phyloP scores from a whole-genome alignment of 2,329 filamentous ascomycete species.

The Ophiostoma quercus region DNA sequence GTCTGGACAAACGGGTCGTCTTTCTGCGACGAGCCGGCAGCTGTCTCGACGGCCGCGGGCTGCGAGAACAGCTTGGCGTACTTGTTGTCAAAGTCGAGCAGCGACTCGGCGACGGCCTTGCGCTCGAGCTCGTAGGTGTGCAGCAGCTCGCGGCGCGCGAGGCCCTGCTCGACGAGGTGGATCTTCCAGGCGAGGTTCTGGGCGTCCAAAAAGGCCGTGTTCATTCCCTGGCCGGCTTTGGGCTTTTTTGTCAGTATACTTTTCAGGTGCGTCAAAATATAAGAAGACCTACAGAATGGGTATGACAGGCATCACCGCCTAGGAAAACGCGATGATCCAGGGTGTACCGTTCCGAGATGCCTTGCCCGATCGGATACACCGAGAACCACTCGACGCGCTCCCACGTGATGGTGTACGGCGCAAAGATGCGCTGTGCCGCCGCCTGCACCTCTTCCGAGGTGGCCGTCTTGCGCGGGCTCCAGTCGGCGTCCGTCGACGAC shows the following conservation, averaged over 20 bases:
- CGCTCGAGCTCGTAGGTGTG: constrained; percentile 84
- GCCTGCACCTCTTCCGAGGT: constrained; percentile 59
- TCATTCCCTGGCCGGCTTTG: constrained; percentile 76
- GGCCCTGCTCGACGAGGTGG: constrained; percentile 78
- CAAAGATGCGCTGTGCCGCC: constrained; percentile 59
- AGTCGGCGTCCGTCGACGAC: constrained; percentile 53
- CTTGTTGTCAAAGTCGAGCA: constrained; percentile 80
- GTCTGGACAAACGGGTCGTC: constrained; percentile 71
- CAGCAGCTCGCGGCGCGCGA: constrained; percentile 68
- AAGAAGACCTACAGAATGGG: constrained; percentile 62
- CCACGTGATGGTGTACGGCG: constrained; percentile 63
- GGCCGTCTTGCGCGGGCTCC: constrained; percentile 55
- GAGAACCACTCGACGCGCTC: constrained; percentile 68
- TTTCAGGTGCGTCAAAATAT: constrained; percentile 29
- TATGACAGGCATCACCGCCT: constrained; percentile 73
- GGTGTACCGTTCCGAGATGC: constrained; percentile 63
- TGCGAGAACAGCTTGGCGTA: constrained; percentile 89
- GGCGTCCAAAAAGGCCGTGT: constrained; percentile 72
- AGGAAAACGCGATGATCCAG: constrained; percentile 66
- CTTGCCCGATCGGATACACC: constrained; percentile 71
- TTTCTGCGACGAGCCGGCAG: constrained; percentile 37
- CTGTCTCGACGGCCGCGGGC: constrained; percentile 53
- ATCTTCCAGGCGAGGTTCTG: constrained; percentile 96
- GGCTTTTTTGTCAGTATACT: constrained; percentile 36
- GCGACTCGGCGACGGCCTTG: constrained; percentile 74